phyloP scores from a whole-genome alignment of 2,329 filamentous ascomycete genomes.

The Pseudogymnoascus sp. region DNA sequence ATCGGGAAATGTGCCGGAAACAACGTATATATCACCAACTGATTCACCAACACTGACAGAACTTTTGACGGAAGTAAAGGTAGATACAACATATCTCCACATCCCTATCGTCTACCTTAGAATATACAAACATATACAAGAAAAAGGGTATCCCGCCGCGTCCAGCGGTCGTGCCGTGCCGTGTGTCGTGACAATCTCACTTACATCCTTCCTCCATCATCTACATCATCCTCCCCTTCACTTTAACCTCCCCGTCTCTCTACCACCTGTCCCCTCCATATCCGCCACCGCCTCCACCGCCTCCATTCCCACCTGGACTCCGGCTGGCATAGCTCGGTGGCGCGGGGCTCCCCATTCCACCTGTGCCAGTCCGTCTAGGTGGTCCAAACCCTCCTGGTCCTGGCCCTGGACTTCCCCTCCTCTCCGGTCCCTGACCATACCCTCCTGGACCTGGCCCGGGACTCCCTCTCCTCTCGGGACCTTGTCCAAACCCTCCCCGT shows the following conservation, averaged over 20 bases:
- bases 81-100: not conserved
- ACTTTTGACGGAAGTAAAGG: not conserved
- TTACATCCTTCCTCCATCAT: not conserved
- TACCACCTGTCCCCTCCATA: not conserved
- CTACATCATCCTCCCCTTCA: not conserved
- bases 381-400: not conserved
- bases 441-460: not conserved
- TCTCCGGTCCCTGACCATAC: not conserved
- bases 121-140: constrained; percentile 6
- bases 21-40: not conserved
- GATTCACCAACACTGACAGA: not conserved
- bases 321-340: constrained; percentile 19
- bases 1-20: not conserved
- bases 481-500: not conserved
- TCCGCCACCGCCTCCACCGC: not conserved
- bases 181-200: not conserved
- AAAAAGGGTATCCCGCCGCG: constrained; percentile 3
- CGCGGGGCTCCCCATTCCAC: constrained; percentile 11
- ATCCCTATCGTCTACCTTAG: not conserved
- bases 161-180: not conserved
- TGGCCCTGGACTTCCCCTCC: not conserved
- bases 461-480: not conserved
- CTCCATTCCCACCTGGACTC: constrained; percentile 18
- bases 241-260: not conserved
- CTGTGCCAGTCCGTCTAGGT: not conserved